Evolutionary conservation across 2,329 filamentous ascomycete species (phyloP).

Genomic region (Hypomyces perniciosus): DNA sequence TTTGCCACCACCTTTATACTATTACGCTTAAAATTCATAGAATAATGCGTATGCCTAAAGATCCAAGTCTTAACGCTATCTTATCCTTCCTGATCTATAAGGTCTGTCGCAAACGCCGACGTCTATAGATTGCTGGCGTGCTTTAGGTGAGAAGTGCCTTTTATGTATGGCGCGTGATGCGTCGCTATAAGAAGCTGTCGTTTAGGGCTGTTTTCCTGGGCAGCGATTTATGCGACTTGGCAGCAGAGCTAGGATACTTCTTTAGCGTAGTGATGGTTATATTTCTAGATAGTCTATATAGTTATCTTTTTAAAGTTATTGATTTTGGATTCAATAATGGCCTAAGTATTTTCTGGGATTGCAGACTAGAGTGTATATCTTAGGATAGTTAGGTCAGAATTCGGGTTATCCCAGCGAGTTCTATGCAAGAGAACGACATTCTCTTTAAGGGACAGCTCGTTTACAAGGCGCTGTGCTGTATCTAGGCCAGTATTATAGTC

Average conservation of each 20-base stretch:
- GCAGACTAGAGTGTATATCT: conserved; percentile 54
- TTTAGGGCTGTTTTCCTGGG: conserved; percentile 13
- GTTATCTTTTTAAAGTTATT: conserved; percentile 50
- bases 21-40: conserved; percentile 27
- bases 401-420: conserved; percentile 32
- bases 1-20: conserved; percentile 37
- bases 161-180: conserved; percentile 50
- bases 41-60: conserved; percentile 46
- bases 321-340: conserved; percentile 38
- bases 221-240: conserved; percentile 13
- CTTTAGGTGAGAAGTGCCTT: conserved; percentile 42
- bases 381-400: conserved; percentile 42
- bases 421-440: conserved; percentile 40
- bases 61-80: conserved; percentile 34
- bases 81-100: conserved; percentile 26
- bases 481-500: conserved; percentile 31
- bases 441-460: conserved; percentile 32
- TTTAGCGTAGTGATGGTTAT: conserved; percentile 41
- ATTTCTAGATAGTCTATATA: conserved; percentile 44
- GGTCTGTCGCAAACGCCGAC: conserved; percentile 48
- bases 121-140: conserved; percentile 41
- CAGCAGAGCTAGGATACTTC: conserved; percentile 47
- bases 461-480: conserved; percentile 30
- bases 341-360: conserved; percentile 34
- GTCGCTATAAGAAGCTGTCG: conserved; percentile 44